Base-by-base conservation (phyloP, 805 yeast genomes). In the Metschnikowia orientalis region DNA sequence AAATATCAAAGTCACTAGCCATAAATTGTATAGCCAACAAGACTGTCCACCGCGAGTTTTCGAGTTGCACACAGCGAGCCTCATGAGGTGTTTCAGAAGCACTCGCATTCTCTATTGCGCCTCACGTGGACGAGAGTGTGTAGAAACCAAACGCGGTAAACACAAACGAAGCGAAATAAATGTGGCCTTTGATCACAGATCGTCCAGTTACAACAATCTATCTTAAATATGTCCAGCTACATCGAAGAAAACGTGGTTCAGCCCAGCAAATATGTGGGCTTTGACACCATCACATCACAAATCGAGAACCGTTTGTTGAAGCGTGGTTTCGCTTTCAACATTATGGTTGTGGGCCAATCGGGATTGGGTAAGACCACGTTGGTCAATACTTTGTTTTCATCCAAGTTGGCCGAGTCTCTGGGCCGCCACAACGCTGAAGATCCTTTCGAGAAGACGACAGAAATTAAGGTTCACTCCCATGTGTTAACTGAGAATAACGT, bases 291-390 rank as follows among this genome's bases (percentile, higher is more conserved):
- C 62, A 90, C 97, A 31, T 75, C 82, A 22, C 98, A 92, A 64
- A 92, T 92, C 54, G 97, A 92, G 61, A 87, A 81, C 59, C 77
- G 96, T 48, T 68, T 92, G 49, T 70, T 92, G 59, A 89, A 87
- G 60, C 74, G 89, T 50, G 98, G 98, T 3, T 92, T 92, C 63
- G 90, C 87, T 56, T 83, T 92, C 63, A 92, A 92, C 56, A 64
- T 92, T 30, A 88, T 92, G 92, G 81, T 85, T 30, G 97, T 90
- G 29, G 98, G 94, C 32, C 52, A 63, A 44, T 82, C 95, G 7
- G 98, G 98, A 2, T 73, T 92, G 48, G 98, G 98, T 38, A 92
- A 92, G 61, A 77, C 95, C 34, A 92, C 98, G 0, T 62, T 92
- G 46, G 73, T 92, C 45, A 92, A 92, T 66, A 86, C 97, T 6